A percentile compares a stretch with the other conserved stretches of the same genome.
These are phyloP conservation scores for Edhazardia aedis DNA, from an alignment of 371 early-diverging fungal species.

Conservation along the genomic window DNA sequence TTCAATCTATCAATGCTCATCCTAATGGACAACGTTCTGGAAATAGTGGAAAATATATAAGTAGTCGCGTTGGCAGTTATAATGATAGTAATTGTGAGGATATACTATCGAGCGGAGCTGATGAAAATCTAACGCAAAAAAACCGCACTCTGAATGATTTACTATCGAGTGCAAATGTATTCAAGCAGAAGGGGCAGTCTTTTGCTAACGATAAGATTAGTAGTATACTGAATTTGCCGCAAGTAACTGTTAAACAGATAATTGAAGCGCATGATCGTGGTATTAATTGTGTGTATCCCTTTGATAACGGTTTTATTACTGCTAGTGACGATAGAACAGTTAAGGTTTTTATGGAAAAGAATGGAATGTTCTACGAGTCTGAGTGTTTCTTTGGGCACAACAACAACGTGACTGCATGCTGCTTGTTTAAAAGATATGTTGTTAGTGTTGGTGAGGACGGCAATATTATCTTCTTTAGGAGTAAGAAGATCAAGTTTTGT, in stretches of 20 bases:
- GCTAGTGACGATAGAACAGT: conserved; percentile 89
- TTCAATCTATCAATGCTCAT: background rate
- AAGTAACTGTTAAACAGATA: conserved; percentile 80
- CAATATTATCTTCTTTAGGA: no score
- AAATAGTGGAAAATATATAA: conserved; percentile 5
- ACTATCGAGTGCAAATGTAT: background rate
- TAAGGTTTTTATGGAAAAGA: no score
- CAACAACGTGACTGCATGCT: no score
- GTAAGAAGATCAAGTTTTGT: no score
- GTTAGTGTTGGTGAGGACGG: no score
- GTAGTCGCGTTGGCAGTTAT: background rate
- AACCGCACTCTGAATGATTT: background rate
- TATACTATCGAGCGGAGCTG: no score
- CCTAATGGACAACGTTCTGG: conserved; percentile 50
- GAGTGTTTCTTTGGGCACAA: no score
- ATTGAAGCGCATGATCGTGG: conserved; percentile 93
- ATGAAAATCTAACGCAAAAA: no score
- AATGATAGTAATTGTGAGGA: no score
- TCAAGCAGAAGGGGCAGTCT: conserved; percentile 9
- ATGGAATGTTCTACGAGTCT: no score
- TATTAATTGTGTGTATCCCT: conserved; percentile 82
- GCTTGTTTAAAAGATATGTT: no score
- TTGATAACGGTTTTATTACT: conserved; percentile 67
- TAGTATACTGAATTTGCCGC: conserved; percentile 59
- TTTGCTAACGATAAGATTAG: conserved; percentile 32